Conservation (phyloP, 2,329 filamentous ascomycete genomes). For the Alternaria sp. region DNA sequence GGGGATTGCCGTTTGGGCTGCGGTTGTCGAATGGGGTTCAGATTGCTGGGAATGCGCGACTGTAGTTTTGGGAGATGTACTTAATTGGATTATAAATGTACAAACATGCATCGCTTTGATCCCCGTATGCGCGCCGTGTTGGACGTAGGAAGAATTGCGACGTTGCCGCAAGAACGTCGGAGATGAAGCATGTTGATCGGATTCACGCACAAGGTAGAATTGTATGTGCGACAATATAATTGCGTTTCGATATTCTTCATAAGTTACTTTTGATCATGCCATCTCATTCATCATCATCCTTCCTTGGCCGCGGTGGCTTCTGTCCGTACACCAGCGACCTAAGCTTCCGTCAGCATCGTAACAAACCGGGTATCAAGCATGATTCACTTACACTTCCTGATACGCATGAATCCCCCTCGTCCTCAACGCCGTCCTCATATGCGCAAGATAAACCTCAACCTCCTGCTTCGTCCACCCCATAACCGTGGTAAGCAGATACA, state of each 20-base stretch:
- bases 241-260: not conserved
- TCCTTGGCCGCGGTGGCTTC: slow-evolving; percentile 12
- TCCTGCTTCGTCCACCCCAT: slow-evolving; percentile 52
- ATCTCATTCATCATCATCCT: slow-evolving; percentile 5
- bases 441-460: slow-evolving; percentile 50
- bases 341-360: too few relatives aligned
- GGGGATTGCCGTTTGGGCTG: slow-evolving; percentile 15
- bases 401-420: slow-evolving; percentile 38
- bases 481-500: slow-evolving; percentile 28
- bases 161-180: too few relatives aligned
- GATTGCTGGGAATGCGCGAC: not conserved
- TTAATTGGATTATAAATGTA: too few relatives aligned
- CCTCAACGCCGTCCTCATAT: slow-evolving; percentile 33
- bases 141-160: too few relatives aligned
- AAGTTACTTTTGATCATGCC: not conserved
- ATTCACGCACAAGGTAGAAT: too few relatives aligned
- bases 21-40: slow-evolving; percentile 13
- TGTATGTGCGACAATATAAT: too few relatives aligned
- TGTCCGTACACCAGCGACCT: slow-evolving; percentile 29
- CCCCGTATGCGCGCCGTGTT: too few relatives aligned
- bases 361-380: too few relatives aligned
- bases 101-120: too few relatives aligned
- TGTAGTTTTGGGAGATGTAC: not conserved
- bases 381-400: slow-evolving; percentile 34
- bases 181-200: too few relatives aligned